These are phyloP conservation scores for Tolypocladium paradoxum DNA, from an alignment of 2,329 filamentous ascomycete genomes.

Conservation along the genomic window DNA sequence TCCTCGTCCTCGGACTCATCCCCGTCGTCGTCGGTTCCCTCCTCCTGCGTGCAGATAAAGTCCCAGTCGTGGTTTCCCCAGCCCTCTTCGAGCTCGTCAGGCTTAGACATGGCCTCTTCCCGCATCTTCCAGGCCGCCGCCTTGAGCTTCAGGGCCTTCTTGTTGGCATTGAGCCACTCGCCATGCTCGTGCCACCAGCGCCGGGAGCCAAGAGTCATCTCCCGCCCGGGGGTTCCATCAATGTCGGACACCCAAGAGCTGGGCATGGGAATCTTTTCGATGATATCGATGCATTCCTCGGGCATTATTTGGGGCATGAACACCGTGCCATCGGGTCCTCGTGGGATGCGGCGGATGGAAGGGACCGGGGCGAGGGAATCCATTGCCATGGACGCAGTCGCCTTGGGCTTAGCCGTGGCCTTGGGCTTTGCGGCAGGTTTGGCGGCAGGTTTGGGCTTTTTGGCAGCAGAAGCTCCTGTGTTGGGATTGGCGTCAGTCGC, in stretches of 20 bases:
- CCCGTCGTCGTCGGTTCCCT: neutral
- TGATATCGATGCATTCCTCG: slow-evolving; percentile 3
- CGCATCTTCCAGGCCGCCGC: slow-evolving; percentile 9
- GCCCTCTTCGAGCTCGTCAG: slow-evolving; percentile 2
- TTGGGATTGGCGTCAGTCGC: no score
- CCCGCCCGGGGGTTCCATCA: slow-evolving; percentile 8
- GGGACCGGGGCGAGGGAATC: neutral
- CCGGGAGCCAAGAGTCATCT: slow-evolving; percentile 7
- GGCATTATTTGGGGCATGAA: slow-evolving; percentile 10
- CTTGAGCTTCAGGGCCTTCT: slow-evolving; percentile 7
- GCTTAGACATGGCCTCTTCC: slow-evolving; percentile 9
- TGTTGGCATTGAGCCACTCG: slow-evolving; percentile 10
- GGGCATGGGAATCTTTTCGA: slow-evolving; percentile 7
- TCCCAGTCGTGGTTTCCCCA: slow-evolving; percentile 8
- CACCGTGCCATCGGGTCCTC: slow-evolving; percentile 7
- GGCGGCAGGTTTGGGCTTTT: no score
- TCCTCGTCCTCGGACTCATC: neutral
- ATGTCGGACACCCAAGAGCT: slow-evolving; percentile 5
- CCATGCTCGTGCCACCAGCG: slow-evolving; percentile 12
- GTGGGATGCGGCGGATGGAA: slow-evolving; percentile 1
- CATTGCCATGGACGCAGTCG: no score
- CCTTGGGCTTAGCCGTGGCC: no score
- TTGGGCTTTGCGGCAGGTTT: no score
- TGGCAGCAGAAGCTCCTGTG: no score
- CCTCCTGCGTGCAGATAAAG: slow-evolving; percentile 8